Percentiles rank a stretch among this genome's conserved stretches.
phyloP scores from a whole-genome alignment of 1,284 basidiomycete species.

The Pholiota adiposa region DNA sequence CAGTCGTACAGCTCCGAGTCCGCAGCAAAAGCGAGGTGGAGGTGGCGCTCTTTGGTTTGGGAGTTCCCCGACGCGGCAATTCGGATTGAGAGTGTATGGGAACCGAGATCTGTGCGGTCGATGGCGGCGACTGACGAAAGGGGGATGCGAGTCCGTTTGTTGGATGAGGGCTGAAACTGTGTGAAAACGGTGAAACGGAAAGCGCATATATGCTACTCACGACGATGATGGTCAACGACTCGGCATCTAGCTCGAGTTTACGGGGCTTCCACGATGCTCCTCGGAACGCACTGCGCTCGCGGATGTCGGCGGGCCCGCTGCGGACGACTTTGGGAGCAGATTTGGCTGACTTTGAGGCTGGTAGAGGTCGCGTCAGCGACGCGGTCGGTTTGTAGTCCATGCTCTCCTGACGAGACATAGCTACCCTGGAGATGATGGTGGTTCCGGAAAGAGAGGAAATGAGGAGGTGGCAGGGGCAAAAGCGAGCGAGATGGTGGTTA shows the following conservation, averaged over 20 bases:
- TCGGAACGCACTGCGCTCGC: conserved; percentile 24
- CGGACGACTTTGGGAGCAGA: background rate
- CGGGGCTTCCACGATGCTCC: conserved; percentile 26
- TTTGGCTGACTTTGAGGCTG: background rate
- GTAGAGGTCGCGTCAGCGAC: background rate
- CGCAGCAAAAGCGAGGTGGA: conserved; percentile 34
- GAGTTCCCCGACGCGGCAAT: background rate
- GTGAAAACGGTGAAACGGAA: background rate
- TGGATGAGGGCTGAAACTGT: conserved; percentile 20
- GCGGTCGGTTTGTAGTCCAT: background rate
- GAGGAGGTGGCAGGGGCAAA: background rate
- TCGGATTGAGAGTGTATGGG: conserved; percentile 33
- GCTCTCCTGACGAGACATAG: background rate
- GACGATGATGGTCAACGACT: conserved; percentile 24
- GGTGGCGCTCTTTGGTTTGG: background rate
- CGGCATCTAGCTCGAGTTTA: conserved; percentile 24
- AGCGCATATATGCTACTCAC: too few species aligned
- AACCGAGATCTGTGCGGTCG: conserved; percentile 36
- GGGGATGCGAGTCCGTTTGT: conserved; percentile 29
- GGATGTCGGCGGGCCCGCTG: conserved; percentile 13
- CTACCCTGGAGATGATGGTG: background rate
- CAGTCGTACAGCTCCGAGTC: conserved; percentile 45
- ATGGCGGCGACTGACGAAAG: conserved; percentile 37
- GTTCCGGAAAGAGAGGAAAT: background rate
- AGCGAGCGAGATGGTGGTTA: background rate